Base-by-base conservation (phyloP, 495 filamentous ascomycete genomes). In the Hyaloscypha variabilis region DNA sequence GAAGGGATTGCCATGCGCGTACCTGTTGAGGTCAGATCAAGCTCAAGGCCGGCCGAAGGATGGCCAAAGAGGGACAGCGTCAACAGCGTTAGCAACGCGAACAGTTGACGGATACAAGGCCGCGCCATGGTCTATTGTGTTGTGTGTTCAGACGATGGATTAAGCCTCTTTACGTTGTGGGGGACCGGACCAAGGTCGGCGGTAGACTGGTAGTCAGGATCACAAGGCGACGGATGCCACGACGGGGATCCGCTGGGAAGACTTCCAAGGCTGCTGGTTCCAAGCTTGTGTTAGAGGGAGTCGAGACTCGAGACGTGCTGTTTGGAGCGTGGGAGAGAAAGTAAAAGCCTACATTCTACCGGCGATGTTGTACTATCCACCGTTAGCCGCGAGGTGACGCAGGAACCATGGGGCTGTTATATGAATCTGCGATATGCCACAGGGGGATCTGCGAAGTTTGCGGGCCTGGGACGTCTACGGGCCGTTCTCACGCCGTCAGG, bases 21-120 rank as follows among this genome's bases (percentile, higher is more conserved):
- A 59, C 57, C 57, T 14, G 3, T 8, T 25, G 57, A 59, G 11
- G 14, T 59, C 24, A 59, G 25, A 17, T 59, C 57, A 19, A 59
- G 57, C 14, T 36, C 21, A 21, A 59, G 4, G 17, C 1, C 57
- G 31, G 57, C n/a, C n/a, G 31, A 6, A 17, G 34, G 31, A 59
- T 59, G 4, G 30, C 57, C 34, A 25, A 28, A 59, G 29, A 59
- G 21, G 0, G 19, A 59, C 24, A 46, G 30, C 26, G 26, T 23
- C 26, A 54, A 23, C 13, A 59, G n/a, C n/a, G n/a, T n/a, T n/a
- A n/a, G 26, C 57, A 59, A 3, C 57, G 19, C 57, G 3, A 46
- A 23, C 29, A 10, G 29, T 59, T 14, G 34, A 59, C 13, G 34
- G 19, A 59, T 3, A 42, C n/a, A 10, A 39, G 14, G 3, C 57